These are phyloP conservation scores for Barbarea vulgaris DNA, from an alignment of 345 rosid species.

Conservation along the genomic window DNA sequence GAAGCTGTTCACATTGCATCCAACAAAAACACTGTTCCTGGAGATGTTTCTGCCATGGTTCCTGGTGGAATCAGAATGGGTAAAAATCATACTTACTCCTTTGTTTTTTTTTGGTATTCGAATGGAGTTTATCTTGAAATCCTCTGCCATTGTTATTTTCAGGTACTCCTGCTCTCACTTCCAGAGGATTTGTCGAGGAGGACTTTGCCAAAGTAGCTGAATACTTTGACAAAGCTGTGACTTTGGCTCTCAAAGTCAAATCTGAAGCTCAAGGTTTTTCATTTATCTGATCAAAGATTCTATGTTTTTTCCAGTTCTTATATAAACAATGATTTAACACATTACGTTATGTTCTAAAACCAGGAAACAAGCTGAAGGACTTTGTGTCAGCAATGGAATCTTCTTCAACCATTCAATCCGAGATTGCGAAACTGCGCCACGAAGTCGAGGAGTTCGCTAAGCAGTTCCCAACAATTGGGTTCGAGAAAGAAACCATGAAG, in stretches of 20 bases:
- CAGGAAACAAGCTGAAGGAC: constrained; percentile 94
- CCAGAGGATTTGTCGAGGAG: constrained; percentile 87
- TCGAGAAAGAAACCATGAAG: constrained; percentile 95
- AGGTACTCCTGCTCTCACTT: constrained; percentile 97
- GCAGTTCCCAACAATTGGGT: constrained; percentile 95
- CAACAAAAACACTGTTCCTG: constrained; percentile 99
- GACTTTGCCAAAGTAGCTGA: constrained; percentile 88
- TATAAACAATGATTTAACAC: constrained; percentile 1
- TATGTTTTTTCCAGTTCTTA: not conserved
- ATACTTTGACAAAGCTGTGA: constrained; percentile 76
- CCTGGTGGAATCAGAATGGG: constrained; percentile 99
- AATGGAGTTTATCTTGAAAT: not conserved
- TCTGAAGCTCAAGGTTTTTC: constrained; percentile 75
- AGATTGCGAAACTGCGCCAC: constrained; percentile 65
- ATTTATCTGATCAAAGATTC: not conserved
- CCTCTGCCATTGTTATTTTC: constrained; percentile 9
- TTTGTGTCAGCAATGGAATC: constrained; percentile 66
- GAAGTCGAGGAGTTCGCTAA: constrained; percentile 88
- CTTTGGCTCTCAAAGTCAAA: constrained; percentile 72
- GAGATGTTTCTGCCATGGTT: constrained; percentile 99
- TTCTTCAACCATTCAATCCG: constrained; percentile 61
- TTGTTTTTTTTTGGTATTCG: not conserved
- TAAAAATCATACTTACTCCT: constrained; percentile 33
- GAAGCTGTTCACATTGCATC: constrained; percentile 99
- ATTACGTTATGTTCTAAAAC: constrained; percentile 27